These are phyloP conservation scores for Cryptococcus sp. DNA, from an alignment of 1,284 basidiomycete species.

Conservation along the genomic window DNA sequence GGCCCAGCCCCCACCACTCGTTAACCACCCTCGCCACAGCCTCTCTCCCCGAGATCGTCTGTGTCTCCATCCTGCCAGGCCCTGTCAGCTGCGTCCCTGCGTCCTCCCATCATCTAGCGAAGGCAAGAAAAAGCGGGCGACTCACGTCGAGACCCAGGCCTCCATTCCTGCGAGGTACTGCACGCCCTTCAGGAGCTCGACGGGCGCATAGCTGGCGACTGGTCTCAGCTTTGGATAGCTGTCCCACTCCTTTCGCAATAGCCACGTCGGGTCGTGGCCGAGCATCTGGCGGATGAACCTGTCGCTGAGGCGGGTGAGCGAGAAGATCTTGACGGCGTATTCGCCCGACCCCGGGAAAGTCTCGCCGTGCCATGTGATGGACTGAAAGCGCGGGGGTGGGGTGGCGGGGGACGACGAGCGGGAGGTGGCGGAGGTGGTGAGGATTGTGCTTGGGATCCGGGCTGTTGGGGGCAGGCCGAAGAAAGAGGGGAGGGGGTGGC, in stretches of 20 bases:
- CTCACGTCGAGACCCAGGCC: slow-evolving; percentile 58
- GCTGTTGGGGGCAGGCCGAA: slow-evolving; percentile 60
- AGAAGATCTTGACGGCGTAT: slow-evolving; percentile 85
- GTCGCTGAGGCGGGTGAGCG: slow-evolving; percentile 61
- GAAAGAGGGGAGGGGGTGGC: slow-evolving; percentile 63
- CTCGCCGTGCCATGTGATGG: slow-evolving; percentile 75
- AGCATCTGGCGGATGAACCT: slow-evolving; percentile 59
- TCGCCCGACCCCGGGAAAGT: slow-evolving; percentile 54
- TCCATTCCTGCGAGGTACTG: slow-evolving; percentile 90
- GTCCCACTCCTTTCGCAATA: slow-evolving; percentile 68
- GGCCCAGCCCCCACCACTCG: slow-evolving; percentile 57
- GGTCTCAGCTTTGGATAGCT: slow-evolving; percentile 59
- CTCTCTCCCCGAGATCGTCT: slow-evolving; percentile 78
- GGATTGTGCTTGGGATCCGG: slow-evolving; percentile 62
- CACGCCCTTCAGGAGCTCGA: slow-evolving; percentile 68
- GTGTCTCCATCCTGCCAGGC: slow-evolving; percentile 71
- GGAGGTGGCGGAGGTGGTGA: slow-evolving; percentile 64
- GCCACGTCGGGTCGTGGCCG: slow-evolving; percentile 70
- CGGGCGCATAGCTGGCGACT: slow-evolving; percentile 64
- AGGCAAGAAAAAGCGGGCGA: not conserved
- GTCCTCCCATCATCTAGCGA: not conserved
- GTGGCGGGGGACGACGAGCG: slow-evolving; percentile 36
- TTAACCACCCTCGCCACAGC: slow-evolving; percentile 70
- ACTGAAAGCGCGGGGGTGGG: slow-evolving; percentile 75
- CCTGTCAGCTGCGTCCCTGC: slow-evolving; percentile 60